Evolutionary conservation across 768 basidiomycete species (phyloP).

Genomic region (Mycena floridula): DNA sequence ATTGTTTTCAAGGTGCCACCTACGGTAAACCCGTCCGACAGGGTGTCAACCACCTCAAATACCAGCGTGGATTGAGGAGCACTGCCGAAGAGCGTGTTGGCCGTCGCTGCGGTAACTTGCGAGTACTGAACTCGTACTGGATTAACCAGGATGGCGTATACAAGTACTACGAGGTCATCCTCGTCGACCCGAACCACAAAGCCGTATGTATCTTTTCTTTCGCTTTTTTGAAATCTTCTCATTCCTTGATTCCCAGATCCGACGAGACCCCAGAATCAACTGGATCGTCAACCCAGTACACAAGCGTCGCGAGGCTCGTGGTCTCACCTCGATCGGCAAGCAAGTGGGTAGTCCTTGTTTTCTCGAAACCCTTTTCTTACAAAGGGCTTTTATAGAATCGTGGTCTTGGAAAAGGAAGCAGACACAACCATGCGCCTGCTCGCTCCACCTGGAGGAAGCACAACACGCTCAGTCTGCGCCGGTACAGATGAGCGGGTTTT

Average conservation of each 20-base stretch:
- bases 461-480: slow-evolving; percentile 93
- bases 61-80: slow-evolving; percentile 87
- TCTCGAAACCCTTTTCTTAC: slow-evolving; percentile 1
- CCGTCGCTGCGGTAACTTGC: slow-evolving; percentile 89
- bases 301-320: slow-evolving; percentile 97
- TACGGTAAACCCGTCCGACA: slow-evolving; percentile 99
- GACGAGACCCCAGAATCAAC: slow-evolving; percentile 95
- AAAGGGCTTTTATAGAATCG: slow-evolving; percentile 59
- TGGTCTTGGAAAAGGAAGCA: slow-evolving; percentile 93
- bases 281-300: slow-evolving; percentile 99
- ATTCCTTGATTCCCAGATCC: slow-evolving; percentile 49
- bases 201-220: slow-evolving; percentile 50
- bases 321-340: slow-evolving; percentile 95
- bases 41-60: slow-evolving; percentile 99
- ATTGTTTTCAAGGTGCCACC: slow-evolving; percentile 69
- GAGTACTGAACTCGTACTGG: slow-evolving; percentile 99
- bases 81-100: slow-evolving; percentile 99
- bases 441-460: slow-evolving; percentile 94
- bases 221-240: not conserved
- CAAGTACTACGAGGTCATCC: slow-evolving; percentile 99
- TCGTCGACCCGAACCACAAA: slow-evolving; percentile 93
- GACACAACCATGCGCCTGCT: slow-evolving; percentile 88
- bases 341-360: slow-evolving; percentile 47
- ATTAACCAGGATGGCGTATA: slow-evolving; percentile 98
- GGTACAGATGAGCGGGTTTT: slow-evolving; percentile 63